Base-by-base conservation (phyloP, 1,284 basidiomycete genomes). In the Earliella scabrosa region DNA sequence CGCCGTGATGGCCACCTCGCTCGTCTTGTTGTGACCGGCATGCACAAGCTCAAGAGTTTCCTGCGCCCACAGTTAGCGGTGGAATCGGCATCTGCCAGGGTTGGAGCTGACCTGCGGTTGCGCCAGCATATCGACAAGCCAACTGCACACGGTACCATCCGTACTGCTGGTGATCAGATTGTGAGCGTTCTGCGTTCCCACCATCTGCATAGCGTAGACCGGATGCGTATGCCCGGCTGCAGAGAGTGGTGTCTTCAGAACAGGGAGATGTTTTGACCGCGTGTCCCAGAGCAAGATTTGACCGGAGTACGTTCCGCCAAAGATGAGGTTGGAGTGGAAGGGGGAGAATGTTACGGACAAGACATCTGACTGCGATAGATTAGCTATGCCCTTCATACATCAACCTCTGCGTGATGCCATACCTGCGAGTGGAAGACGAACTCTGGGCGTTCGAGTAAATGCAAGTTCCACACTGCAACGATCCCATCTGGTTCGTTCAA, bases 211-310 rank as follows among this genome's bases (percentile, higher is more conserved):
- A 0, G 92, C 91, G 76, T 99, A 99, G 38, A 99, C 95, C 2
- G 97, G 97, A 72, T 99, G 97, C 2, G 97, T 98, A 70, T 99
- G 97, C 0, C 97, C 96, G 26, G 92, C 87, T 2, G 95, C 93
- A 6, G 94, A 96, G 41, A 99, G 76, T 0, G 97, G 97, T 4
- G 97, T 97, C 76, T 98, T 99, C 57, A 98, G 81, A 1, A 98
- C 94, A 0, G 97, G 97, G 5, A 98, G 77, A 68, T 97, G 93
- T 66, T 97, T 95, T 0, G 95, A 93, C 43, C 97, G 86, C n/a
- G 96, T 98, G 71, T 99, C 97, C 97, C 97, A 99, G 1, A 99
- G 82, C 35, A 99, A 77, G 53, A 99, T 97, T 76, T 99, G 97
- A 8, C 97, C 97, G 26, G 95, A 97, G 71, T 99, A 98, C 11